Percentiles rank a stretch among this genome's conserved stretches.
These are phyloP conservation scores for Ceriops tagal DNA, from an alignment of 345 rosid species.

Conservation along the genomic window DNA sequence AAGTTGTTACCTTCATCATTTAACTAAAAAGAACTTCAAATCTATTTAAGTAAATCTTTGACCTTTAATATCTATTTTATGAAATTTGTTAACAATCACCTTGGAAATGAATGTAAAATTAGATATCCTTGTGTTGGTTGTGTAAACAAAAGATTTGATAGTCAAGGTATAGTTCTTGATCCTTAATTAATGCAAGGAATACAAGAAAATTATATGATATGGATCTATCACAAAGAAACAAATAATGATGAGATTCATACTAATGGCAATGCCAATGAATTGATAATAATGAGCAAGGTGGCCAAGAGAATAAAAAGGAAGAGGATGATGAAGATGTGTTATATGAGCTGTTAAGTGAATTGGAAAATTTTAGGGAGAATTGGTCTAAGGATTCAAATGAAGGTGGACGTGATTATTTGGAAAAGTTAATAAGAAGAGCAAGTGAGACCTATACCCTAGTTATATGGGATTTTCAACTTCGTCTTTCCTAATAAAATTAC, in stretches of 20 bases:
- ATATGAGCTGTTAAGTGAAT: background rate
- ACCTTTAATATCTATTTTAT: background rate
- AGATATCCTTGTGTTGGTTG: background rate
- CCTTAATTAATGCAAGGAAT: background rate
- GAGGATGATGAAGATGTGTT: background rate
- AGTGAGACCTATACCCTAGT: background rate
- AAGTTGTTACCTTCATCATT: too few relatives aligned
- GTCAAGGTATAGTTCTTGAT: background rate
- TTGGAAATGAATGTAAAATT: background rate
- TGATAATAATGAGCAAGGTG: too few relatives aligned
- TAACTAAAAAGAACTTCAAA: too few relatives aligned
- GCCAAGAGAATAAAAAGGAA: background rate
- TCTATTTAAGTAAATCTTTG: too few relatives aligned
- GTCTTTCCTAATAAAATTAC: background rate
- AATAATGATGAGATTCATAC: too few relatives aligned
- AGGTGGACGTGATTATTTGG: background rate
- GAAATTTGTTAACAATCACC: background rate
- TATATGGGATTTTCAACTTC: background rate
- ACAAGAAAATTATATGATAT: background rate
- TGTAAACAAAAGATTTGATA: background rate
- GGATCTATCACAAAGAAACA: background rate
- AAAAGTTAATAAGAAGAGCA: background rate
- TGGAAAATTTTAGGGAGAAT: background rate
- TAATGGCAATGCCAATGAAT: too few relatives aligned
- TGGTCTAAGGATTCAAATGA: too few relatives aligned